A percentile compares a stretch with the other conserved stretches of the same genome.
phyloP scores from a whole-genome alignment of 805 yeast species.

The Ogataea henricii region DNA sequence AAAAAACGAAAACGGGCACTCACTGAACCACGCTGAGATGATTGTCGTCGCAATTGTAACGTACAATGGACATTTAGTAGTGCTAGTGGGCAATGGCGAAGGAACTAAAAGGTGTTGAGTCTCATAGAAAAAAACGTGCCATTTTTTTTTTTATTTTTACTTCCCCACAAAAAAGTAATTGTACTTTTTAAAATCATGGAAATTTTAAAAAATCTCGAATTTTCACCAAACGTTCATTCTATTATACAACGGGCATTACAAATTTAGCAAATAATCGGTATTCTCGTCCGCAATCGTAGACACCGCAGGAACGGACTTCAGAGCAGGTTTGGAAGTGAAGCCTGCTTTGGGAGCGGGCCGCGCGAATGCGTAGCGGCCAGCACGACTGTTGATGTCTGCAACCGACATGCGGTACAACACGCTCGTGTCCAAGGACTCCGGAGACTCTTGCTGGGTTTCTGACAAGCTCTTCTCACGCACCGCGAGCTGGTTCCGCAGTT shows the following conservation, averaged over 20 bases:
- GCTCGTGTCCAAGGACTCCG: constrained; percentile 11
- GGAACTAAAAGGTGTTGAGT: no score
- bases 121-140: not conserved
- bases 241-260: constrained; percentile 6
- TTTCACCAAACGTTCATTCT: constrained; percentile 3
- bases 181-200: not conserved
- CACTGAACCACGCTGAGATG: constrained; percentile 23
- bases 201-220: constrained; percentile 1
- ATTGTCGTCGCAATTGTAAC: constrained; percentile 18
- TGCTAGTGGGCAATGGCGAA: no score
- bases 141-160: not conserved
- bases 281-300: constrained; percentile 9
- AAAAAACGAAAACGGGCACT: not conserved
- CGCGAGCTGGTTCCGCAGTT: constrained; percentile 2
- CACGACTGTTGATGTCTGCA: constrained; percentile 5
- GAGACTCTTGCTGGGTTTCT: not conserved
- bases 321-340: not conserved
- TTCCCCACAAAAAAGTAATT: constrained; percentile 1
- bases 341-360: not conserved
- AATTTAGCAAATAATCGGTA: constrained; percentile 17
- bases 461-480: not conserved
- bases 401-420: constrained; percentile 12
- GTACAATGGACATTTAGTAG: constrained; percentile 20
- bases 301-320: not conserved
- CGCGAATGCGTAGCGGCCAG: not conserved